A percentile compares a stretch with the other conserved stretches of the same genome.
Conservation (phyloP, 2,329 filamentous ascomycete genomes). For the Alternaria panax region DNA sequence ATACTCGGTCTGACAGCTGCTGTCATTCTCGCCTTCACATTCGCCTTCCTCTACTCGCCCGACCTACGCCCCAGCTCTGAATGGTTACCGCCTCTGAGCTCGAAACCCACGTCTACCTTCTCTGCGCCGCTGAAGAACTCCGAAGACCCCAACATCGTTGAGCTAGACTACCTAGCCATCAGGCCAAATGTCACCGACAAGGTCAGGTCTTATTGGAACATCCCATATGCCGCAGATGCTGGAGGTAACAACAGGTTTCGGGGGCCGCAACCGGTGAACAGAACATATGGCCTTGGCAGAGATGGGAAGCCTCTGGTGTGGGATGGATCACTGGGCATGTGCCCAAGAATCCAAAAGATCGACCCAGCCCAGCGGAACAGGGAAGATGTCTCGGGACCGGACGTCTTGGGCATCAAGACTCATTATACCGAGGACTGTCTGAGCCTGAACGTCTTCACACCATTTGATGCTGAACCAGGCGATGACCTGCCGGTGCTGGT, state of each 20-base stretch:
- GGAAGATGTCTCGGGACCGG: conserved; percentile 36
- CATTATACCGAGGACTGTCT: conserved; percentile 51
- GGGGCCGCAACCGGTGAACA: conserved; percentile 40
- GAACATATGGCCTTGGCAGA: conserved; percentile 33
- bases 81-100: conserved; percentile 37
- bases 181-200: conserved; percentile 39
- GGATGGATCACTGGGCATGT: conserved; percentile 44
- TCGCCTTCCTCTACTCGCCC: conserved; percentile 39
- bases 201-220: conserved; percentile 44
- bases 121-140: conserved; percentile 33
- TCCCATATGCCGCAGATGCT: conserved; percentile 42
- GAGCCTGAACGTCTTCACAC: conserved; percentile 50
- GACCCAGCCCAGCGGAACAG: conserved; percentile 34
- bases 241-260: conserved; percentile 41
- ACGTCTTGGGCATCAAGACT: conserved; percentile 37
- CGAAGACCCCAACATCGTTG: conserved; percentile 37
- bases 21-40: conserved; percentile 34
- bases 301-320: conserved; percentile 36
- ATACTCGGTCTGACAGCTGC: conserved; percentile 29
- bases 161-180: conserved; percentile 43
- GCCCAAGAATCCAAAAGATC: conserved; percentile 46
- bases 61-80: conserved; percentile 32
- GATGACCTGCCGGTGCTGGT: conserved; percentile 51
- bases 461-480: conserved; percentile 41
- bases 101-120: conserved; percentile 31